These are phyloP conservation scores for Hypoxylon rickii DNA, from an alignment of 495 filamentous ascomycete genomes.

Conservation along the genomic window DNA sequence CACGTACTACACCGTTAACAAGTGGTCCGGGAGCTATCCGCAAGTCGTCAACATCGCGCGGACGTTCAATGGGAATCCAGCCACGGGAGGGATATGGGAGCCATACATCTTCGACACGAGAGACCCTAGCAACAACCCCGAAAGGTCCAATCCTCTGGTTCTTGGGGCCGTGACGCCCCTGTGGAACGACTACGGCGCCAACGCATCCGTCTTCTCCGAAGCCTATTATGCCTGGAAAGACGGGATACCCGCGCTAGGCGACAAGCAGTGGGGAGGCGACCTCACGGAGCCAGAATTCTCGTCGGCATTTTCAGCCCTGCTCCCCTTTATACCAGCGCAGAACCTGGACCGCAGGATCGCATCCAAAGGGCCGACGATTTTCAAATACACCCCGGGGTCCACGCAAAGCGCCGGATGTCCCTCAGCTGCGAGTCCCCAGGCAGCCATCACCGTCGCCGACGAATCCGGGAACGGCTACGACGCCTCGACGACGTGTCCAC, in stretches of 20 bases:
- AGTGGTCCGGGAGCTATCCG: constrained; percentile 52
- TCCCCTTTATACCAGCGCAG: constrained; percentile 48
- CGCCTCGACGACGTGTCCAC: constrained; percentile 41
- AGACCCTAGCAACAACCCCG: constrained; percentile 51
- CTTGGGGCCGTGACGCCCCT: constrained; percentile 51
- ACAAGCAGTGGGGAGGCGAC: constrained; percentile 61
- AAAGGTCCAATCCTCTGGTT: constrained; percentile 43
- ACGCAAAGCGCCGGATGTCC: neutral
- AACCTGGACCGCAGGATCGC: constrained; percentile 51
- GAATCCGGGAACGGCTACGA: constrained; percentile 53
- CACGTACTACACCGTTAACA: constrained; percentile 53
- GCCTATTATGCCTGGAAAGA: constrained; percentile 56
- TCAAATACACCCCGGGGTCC: constrained; percentile 44
- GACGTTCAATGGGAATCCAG: constrained; percentile 52
- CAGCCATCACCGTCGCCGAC: constrained; percentile 36
- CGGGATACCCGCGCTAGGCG: constrained; percentile 53
- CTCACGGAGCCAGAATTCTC: constrained; percentile 47
- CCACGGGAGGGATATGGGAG: constrained; percentile 43
- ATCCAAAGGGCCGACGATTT: constrained; percentile 45
- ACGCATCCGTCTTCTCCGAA: constrained; percentile 51
- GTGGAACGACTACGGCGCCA: constrained; percentile 59
- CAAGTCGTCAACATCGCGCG: constrained; percentile 45
- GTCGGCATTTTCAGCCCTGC: constrained; percentile 43
- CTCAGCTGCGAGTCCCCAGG: neutral
- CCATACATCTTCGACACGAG: constrained; percentile 54